phyloP scores from a whole-genome alignment of 352 stramenopile genomes.

The Blastocystis sp. region DNA sequence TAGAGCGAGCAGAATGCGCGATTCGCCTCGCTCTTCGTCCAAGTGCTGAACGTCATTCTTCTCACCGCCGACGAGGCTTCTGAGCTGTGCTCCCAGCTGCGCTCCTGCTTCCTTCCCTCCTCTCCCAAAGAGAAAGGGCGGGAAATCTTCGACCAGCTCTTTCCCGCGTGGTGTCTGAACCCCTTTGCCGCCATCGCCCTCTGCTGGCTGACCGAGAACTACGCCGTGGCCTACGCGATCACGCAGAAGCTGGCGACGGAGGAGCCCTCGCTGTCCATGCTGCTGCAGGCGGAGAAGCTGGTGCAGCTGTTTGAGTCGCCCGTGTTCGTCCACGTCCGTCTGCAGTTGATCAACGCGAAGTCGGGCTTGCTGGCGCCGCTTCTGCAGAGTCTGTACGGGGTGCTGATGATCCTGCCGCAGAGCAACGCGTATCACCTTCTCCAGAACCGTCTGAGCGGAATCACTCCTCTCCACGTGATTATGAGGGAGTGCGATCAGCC shows the following conservation, averaged over 20 bases:
- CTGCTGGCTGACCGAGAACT: constrained; percentile 95
- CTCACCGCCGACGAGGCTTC: constrained; percentile 91
- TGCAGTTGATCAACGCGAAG: constrained; percentile 91
- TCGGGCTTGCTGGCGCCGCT: constrained; percentile 31
- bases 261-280: constrained; percentile 94
- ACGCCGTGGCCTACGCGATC: constrained; percentile 92
- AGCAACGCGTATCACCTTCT: constrained; percentile 55
- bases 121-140: constrained; percentile 76
- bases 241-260: constrained; percentile 94
- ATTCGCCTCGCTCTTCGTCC: constrained; percentile 97
- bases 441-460: constrained; percentile 62
- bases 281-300: constrained; percentile 99
- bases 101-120: constrained; percentile 82
- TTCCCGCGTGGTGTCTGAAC: constrained; percentile 92
- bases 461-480: constrained; percentile 52
- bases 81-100: constrained; percentile 40
- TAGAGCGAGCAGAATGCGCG: constrained; percentile 82
- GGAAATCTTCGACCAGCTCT: constrained; percentile 57
- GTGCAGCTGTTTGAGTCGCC: constrained; percentile 98
- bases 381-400: constrained; percentile 71
- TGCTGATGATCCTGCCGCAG: constrained; percentile 74
- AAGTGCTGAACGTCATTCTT: constrained; percentile 98
- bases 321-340: constrained; percentile 96
- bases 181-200: constrained; percentile 87
- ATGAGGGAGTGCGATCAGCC: not conserved